Conservation (phyloP, 768 basidiomycete genomes). For the Termitomyces sp. region DNA sequence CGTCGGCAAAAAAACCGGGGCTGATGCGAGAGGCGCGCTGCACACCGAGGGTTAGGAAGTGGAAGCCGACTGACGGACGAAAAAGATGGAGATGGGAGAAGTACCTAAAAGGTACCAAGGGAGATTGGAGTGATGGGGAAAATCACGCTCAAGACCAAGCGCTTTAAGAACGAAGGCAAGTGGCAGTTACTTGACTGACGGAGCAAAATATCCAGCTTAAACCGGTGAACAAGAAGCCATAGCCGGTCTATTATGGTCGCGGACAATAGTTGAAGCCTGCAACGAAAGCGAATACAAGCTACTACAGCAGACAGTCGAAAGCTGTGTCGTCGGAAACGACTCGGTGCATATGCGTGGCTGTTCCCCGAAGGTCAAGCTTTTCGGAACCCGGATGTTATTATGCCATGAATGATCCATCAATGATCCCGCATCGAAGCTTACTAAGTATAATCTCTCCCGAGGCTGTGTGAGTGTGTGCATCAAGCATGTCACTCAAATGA, state of each 20-base stretch:
- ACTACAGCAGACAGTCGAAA: conserved; percentile 3
- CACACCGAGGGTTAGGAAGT: conserved; percentile 4
- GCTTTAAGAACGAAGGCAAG: conserved; percentile 2
- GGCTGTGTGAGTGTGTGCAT: conserved; percentile 15
- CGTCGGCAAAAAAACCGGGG: conserved; percentile 14
- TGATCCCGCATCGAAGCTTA: conserved; percentile 11
- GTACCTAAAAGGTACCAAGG: conserved; percentile 5
- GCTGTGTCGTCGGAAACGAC: conserved; percentile 15
- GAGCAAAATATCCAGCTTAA: background rate
- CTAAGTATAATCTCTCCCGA: background rate
- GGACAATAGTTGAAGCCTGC: conserved; percentile 4
- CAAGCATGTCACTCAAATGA: conserved; percentile 5
- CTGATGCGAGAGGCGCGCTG: conserved; percentile 11
- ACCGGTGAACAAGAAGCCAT: background rate
- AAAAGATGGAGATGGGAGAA: conserved; percentile 3
- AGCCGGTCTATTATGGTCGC: background rate
- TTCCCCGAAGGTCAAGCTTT: background rate
- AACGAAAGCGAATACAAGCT: background rate
- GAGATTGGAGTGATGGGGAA: background rate
- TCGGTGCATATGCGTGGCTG: background rate
- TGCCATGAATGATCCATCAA: conserved; percentile 11
- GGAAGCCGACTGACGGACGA: background rate
- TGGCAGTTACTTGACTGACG: background rate
- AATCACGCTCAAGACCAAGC: background rate
- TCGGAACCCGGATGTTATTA: conserved; percentile 10